phyloP scores from a whole-genome alignment of 2,329 filamentous ascomycete species.

The Fusarium marasasianum region DNA sequence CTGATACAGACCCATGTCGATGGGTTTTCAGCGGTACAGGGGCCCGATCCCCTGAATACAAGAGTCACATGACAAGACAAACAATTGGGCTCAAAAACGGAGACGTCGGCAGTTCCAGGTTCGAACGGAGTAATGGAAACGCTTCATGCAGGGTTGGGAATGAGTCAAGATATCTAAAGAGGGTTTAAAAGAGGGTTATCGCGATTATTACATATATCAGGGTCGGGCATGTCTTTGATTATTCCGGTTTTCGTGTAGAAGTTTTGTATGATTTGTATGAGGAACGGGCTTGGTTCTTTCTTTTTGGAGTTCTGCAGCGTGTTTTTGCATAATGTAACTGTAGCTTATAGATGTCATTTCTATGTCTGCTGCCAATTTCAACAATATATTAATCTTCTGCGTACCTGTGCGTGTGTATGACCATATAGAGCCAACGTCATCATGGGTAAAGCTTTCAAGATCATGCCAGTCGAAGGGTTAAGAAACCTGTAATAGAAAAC shows the following conservation, averaged over 20 bases:
- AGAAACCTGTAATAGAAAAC: background rate
- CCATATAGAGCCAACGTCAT: background rate
- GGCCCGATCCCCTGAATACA: background rate
- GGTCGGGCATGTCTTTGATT: background rate
- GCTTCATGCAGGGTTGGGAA: background rate
- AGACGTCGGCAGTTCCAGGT: background rate
- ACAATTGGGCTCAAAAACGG: background rate
- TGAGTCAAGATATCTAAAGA: conserved; percentile 7
- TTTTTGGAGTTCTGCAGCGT: conserved; percentile 25
- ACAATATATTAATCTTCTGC: background rate
- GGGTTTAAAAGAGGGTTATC: background rate
- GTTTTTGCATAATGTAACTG: conserved; percentile 1
- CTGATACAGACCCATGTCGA: background rate
- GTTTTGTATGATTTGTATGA: conserved; percentile 25
- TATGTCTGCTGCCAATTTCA: background rate
- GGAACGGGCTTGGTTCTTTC: conserved; percentile 13
- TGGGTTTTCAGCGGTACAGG: background rate
- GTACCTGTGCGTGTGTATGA: background rate
- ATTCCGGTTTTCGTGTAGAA: background rate
- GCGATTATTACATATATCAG: conserved; percentile 13
- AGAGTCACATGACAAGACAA: background rate
- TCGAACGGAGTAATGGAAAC: background rate
- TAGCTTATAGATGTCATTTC: background rate
- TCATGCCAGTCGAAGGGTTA: background rate
- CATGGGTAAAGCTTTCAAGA: background rate